Conservation (phyloP, 371 early-diverging fungal species). For the Mortierella sp. region DNA sequence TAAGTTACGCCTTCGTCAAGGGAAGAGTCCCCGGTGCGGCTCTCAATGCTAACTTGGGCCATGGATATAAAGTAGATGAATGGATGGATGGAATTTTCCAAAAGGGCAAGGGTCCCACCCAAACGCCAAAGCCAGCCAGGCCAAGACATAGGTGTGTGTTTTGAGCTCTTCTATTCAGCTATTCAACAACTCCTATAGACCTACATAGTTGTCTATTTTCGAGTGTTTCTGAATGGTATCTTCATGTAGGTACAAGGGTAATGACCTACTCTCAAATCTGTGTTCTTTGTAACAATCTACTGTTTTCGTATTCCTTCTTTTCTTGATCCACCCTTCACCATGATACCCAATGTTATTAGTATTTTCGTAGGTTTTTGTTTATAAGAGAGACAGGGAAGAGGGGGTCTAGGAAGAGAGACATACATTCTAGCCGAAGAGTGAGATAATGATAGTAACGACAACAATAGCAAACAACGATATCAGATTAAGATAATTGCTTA, state of each 20-base stretch:
- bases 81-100: conserved; percentile 13
- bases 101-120: background rate
- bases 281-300: background rate
- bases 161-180: background rate
- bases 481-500: too few relatives aligned
- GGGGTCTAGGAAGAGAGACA: background rate
- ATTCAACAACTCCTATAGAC: background rate
- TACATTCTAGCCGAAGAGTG: background rate
- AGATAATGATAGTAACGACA: background rate
- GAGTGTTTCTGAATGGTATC: too few relatives aligned
- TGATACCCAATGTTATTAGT: too few relatives aligned
- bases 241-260: too few relatives aligned
- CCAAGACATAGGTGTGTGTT: background rate
- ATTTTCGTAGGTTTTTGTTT: too few relatives aligned
- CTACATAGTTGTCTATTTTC: background rate
- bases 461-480: background rate
- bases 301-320: too few relatives aligned
- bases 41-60: background rate
- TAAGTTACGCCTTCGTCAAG: background rate
- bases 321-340: too few relatives aligned
- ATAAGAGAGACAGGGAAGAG: too few relatives aligned
- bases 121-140: background rate
- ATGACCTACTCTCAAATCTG: background rate
- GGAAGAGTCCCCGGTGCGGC: background rate
- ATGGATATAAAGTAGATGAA: background rate